phyloP scores from a whole-genome alignment of 1,284 basidiomycete genomes.

The Psilocybe mexicana region DNA sequence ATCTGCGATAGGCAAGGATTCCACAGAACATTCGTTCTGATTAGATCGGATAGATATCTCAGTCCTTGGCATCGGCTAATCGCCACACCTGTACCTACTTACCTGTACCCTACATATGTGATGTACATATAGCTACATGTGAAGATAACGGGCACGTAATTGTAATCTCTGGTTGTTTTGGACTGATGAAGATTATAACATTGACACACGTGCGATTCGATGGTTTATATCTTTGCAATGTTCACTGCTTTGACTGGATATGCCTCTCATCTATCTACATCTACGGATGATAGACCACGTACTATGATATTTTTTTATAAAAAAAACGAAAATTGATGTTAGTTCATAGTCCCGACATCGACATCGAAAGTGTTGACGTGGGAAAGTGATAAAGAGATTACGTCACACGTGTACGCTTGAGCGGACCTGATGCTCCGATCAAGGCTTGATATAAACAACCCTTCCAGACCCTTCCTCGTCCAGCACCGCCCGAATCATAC shows the following conservation, averaged over 20 bases:
- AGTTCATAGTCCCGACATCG: no score
- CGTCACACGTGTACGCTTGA: slow-evolving; percentile 9
- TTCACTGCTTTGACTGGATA: no score
- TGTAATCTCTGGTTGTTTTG: neutral
- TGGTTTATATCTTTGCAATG: neutral
- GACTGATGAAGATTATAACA: no score
- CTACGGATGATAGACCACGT: no score
- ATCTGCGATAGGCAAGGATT: slow-evolving; percentile 78
- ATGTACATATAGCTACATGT: neutral
- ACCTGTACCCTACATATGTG: no score
- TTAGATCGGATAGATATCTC: slow-evolving; percentile 4
- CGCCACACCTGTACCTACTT: neutral
- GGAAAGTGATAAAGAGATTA: slow-evolving; percentile 4
- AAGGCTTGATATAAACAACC: slow-evolving; percentile 2
- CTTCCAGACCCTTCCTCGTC: neutral
- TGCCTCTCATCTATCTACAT: no score
- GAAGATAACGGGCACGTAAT: neutral
- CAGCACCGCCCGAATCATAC: neutral
- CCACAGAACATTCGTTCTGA: slow-evolving; percentile 81
- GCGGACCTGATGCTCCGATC: slow-evolving; percentile 18
- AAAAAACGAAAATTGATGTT: no score
- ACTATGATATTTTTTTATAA: no score
- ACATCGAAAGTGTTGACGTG: neutral
- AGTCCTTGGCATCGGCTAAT: slow-evolving; percentile 11
- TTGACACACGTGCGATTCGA: neutral